A percentile compares a stretch with the other conserved stretches of the same genome.
These are phyloP conservation scores for Chlorella sorokiniana DNA, from an alignment of 139 green algal species.

Conservation along the genomic window DNA sequence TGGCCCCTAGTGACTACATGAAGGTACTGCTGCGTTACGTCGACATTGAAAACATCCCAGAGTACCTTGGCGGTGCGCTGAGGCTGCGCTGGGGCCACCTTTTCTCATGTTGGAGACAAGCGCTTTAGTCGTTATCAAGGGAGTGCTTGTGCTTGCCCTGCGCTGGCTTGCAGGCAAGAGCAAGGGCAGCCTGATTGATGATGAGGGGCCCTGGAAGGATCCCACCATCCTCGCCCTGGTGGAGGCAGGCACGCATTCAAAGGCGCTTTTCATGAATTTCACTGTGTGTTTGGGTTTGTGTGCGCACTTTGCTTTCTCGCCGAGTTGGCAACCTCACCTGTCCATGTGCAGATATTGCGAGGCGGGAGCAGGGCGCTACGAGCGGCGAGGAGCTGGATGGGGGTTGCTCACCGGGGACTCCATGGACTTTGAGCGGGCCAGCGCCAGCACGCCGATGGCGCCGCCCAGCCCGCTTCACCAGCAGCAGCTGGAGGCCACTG, in stretches of 20 bases:
- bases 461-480: not conserved
- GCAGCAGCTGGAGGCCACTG: not conserved
- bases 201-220: slow-evolving; percentile 84
- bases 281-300: not conserved
- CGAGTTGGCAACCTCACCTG: no score
- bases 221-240: slow-evolving; percentile 51
- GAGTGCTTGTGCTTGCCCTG: not conserved
- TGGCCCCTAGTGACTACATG: slow-evolving; percentile 75
- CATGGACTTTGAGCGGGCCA: not conserved
- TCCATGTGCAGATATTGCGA: slow-evolving; percentile 9
- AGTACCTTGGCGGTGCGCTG: slow-evolving; percentile 72
- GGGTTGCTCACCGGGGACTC: slow-evolving; percentile 9
- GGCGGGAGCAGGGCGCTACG: not conserved
- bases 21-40: slow-evolving; percentile 75
- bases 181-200: slow-evolving; percentile 76
- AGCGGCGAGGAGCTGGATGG: not conserved
- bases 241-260: slow-evolving; percentile 19
- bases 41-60: slow-evolving; percentile 75
- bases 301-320: not conserved
- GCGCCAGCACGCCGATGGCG: not conserved
- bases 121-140: not conserved
- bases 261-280: not conserved
- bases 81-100: not conserved
- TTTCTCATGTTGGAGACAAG: no score
- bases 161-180: slow-evolving; percentile 38